A percentile compares a stretch with the other conserved stretches of the same genome.
Conservation (phyloP, 495 filamentous ascomycete genomes). For the Aspergillus ostianus region DNA sequence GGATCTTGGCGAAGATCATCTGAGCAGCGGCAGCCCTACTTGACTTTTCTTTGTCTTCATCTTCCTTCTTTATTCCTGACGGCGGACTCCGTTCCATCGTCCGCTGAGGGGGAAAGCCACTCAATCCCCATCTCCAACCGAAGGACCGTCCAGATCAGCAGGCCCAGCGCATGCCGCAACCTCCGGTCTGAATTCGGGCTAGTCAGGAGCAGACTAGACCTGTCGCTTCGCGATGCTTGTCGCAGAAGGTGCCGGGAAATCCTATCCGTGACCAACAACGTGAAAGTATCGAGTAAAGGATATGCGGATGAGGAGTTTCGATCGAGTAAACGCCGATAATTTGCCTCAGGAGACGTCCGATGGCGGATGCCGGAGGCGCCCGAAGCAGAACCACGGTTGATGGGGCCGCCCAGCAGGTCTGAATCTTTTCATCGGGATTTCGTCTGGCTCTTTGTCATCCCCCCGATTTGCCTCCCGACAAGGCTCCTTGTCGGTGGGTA, state of each 20-base stretch:
- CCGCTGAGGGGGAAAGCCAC: neutral
- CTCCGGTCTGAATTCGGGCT: neutral
- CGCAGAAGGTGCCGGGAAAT: neutral
- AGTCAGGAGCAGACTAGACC: neutral
- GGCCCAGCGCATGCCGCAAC: neutral
- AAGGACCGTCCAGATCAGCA: neutral
- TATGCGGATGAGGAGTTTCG: constrained; percentile 17
- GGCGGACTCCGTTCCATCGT: neutral
- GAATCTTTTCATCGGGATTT: neutral
- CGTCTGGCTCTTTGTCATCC: neutral
- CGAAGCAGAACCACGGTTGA: constrained; percentile 20
- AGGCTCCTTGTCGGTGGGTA: too few species aligned
- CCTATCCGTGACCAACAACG: neutral
- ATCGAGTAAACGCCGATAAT: constrained; percentile 25
- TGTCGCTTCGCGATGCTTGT: neutral
- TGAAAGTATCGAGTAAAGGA: constrained; percentile 22
- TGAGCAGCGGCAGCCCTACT: neutral
- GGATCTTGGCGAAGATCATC: neutral
- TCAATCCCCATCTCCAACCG: neutral
- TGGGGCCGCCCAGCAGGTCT: neutral
- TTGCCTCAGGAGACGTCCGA: constrained; percentile 15
- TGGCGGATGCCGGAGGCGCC: constrained; percentile 26
- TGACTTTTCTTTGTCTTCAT: too few species aligned
- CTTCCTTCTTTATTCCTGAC: neutral
- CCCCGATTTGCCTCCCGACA: neutral